A percentile compares a stretch with the other conserved stretches of the same genome.
These are phyloP conservation scores for Paramyrothecium sp. DNA, from an alignment of 2,329 filamentous ascomycete genomes.

Conservation along the genomic window DNA sequence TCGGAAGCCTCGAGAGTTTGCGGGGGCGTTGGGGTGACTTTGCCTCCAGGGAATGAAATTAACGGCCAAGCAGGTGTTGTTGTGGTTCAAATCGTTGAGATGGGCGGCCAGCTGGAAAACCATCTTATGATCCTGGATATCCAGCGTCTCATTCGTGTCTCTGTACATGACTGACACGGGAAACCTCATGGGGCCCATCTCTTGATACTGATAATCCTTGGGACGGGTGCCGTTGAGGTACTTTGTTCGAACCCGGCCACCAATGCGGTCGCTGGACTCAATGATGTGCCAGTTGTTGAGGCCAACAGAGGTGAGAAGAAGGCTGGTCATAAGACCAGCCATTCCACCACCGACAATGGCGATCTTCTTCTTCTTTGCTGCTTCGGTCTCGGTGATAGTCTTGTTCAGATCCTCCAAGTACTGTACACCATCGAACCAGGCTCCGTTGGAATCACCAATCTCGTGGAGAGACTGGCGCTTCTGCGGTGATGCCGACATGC, in stretches of 20 bases:
- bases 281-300: slow-evolving; percentile 43
- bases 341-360: slow-evolving; percentile 38
- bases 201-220: slow-evolving; percentile 16
- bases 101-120: slow-evolving; percentile 7
- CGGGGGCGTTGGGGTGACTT: slow-evolving; percentile 49
- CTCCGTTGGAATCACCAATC: not conserved
- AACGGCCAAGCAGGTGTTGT: slow-evolving; percentile 42
- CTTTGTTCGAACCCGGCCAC: slow-evolving; percentile 40
- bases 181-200: slow-evolving; percentile 18
- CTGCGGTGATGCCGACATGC: not conserved
- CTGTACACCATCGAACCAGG: slow-evolving; percentile 21
- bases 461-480: not conserved
- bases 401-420: slow-evolving; percentile 22
- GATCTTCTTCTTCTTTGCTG: slow-evolving; percentile 18
- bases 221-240: slow-evolving; percentile 35
- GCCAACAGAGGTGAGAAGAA: slow-evolving; percentile 36
- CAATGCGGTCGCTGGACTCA: slow-evolving; percentile 37
- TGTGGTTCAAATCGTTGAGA: slow-evolving; percentile 21
- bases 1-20: slow-evolving; percentile 43
- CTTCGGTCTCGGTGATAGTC: slow-evolving; percentile 14
- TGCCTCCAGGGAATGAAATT: slow-evolving; percentile 65
- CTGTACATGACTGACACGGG: slow-evolving; percentile 19
- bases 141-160: slow-evolving; percentile 20
- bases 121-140: slow-evolving; percentile 12
- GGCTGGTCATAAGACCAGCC: slow-evolving; percentile 16